Evolutionary conservation across 768 basidiomycete genomes (phyloP), one percentile per base, ranked within the genome.

Genomic region (Psilocybe sp.): DNA sequence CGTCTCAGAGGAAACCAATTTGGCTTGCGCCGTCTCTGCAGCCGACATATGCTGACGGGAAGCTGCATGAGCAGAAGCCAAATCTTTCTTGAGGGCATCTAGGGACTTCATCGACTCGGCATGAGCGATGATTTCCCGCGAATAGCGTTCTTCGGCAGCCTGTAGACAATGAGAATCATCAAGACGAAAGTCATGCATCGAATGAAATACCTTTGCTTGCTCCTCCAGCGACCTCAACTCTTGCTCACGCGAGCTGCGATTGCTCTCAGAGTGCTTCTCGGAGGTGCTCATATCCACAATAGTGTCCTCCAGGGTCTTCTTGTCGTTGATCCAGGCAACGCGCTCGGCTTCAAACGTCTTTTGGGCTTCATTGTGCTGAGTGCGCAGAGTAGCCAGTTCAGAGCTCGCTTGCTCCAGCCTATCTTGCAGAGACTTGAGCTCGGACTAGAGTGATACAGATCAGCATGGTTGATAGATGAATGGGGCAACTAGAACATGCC

Each of bases 101-200:
- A 90, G 76, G 11, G 72, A 54, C 68, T 91, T 91, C 74, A 94
- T 87, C 0, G 87, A 78, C 16, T 92, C 91, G 0, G 92, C 92
- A 63, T 95, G 92, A 1, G 88, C 74, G 31, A 94, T 70, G n/a
- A 94, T 79, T 61, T 92, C 92, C 44, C 83, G 77, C 4, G 84
- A 78, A 57, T 93, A 93, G 47, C 85, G 80, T 45, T 89, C 87
- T 61, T 94, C 89, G 5, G 89, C 89, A 55, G 83, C 77, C 80
- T 84, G 54, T 18, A 35, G 35, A 16, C 44, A 34, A 37, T 39
- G 15, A 51, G 4, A 41, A 16, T 40, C 23, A 11, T 35, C 10
- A 38, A 43, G 28, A 31, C 40, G 34, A 18, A 20, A 16, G 7
- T 11, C 15, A 20, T 19, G 40, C 7, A 51, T 37, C 36, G 20